Evolutionary conservation across 768 basidiomycete species (phyloP), one percentile per base, ranked within the genome.

Genomic region (Roridomyces roridus): DNA sequence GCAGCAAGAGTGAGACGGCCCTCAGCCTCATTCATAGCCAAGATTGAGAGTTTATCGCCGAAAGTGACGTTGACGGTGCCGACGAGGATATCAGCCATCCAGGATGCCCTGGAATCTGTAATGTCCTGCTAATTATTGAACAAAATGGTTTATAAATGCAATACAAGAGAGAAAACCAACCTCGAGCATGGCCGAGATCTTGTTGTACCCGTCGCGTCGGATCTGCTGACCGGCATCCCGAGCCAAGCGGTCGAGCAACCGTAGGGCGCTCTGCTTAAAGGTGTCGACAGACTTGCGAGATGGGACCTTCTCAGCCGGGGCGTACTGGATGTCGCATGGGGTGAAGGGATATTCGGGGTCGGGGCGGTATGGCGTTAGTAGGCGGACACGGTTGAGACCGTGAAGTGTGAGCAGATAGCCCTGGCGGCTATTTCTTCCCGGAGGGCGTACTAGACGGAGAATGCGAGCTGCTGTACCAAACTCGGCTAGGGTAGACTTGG

Each of bases 51-150:
- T 69, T 86, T 89, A 69, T 93, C 91, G 4, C 72, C 73, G 60
- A 88, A 89, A 49, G 89, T 89, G 4, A 79, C 81, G 47, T 84
- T 82, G 18, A 88, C 72, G n/a, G 74, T 80, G 10, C 87, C 80
- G 15, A 92, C 79, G 29, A 93, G 79, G 12, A 91, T 84, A 65
- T 93, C 91, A 0, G 89, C 89, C 80, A 92, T 85, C 84, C 87
- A 89, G 4, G 85, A 81, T 0, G 86, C 83, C 25, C 85, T 76
- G 9, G 82, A 79, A 61, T 83, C 80, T 0, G 86, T 80, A 15
- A 87, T 79, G 34, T 93, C 89, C 56, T n/a, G n/a, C n/a, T n/a
- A n/a, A n/a, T n/a, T n/a, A n/a, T n/a, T n/a, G n/a, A n/a, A n/a
- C n/a, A n/a, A n/a, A n/a, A n/a, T n/a, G n/a, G n/a, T n/a, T n/a